Evolutionary conservation across 1,139 yeast genomes (phyloP).

Genomic region (Pichia inconspicua): DNA sequence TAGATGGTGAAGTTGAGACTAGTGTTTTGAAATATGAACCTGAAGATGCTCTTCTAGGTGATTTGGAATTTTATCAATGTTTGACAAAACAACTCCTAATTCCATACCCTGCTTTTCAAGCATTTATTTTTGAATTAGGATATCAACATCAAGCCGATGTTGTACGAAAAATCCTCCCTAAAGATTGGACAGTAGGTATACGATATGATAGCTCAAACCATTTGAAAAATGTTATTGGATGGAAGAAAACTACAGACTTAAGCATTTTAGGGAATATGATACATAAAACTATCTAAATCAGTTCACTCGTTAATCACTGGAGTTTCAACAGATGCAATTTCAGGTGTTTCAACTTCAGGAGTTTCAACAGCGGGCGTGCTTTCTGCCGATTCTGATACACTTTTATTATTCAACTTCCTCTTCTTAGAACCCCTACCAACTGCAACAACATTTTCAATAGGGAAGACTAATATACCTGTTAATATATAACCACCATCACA

Average conservation of each 20-base stretch:
- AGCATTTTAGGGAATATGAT: slow-evolving; percentile 14
- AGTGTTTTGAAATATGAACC: slow-evolving; percentile 70
- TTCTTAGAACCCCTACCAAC: slow-evolving; percentile 45
- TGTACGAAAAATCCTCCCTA: slow-evolving; percentile 10
- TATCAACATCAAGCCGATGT: slow-evolving; percentile 22
- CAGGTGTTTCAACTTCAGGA: not conserved
- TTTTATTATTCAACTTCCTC: slow-evolving; percentile 17
- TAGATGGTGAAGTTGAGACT: slow-evolving; percentile 33
- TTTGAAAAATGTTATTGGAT: slow-evolving; percentile 33
- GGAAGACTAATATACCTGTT: slow-evolving; percentile 74
- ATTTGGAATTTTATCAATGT: slow-evolving; percentile 58
- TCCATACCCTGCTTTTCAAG: slow-evolving; percentile 27
- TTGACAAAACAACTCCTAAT: slow-evolving; percentile 39
- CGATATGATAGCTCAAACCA: slow-evolving; percentile 22
- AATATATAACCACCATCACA: slow-evolving; percentile 89
- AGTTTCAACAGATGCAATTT: not conserved
- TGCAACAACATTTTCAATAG: slow-evolving; percentile 51
- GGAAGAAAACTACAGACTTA: slow-evolving; percentile 24
- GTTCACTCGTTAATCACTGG: not conserved
- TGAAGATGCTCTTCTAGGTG: slow-evolving; percentile 64
- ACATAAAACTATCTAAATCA: slow-evolving; percentile 10
- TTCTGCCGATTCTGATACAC: not conserved
- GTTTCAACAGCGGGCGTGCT: not conserved
- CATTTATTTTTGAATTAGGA: slow-evolving; percentile 29
- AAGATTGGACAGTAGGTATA: slow-evolving; percentile 23